A percentile compares a stretch with the other conserved stretches of the same genome.
phyloP scores from a whole-genome alignment of 1,139 yeast genomes.

The Geotrichum carabidarum region DNA sequence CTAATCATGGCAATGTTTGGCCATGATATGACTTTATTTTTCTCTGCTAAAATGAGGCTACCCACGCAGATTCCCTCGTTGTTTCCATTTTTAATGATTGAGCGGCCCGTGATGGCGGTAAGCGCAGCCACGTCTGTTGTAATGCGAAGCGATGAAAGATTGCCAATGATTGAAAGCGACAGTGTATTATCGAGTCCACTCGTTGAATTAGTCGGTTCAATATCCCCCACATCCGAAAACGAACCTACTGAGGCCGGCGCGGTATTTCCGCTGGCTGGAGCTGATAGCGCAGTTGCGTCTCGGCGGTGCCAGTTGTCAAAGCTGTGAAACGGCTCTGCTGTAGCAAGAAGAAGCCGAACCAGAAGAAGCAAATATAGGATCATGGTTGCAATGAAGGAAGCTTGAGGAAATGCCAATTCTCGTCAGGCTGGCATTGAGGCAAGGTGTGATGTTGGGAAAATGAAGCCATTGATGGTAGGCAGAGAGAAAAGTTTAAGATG shows the following conservation, averaged over 20 bases:
- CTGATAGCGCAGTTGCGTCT: not conserved
- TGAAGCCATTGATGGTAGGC: too few relatives aligned
- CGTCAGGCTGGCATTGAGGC: too few relatives aligned
- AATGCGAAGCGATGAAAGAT: slow-evolving; percentile 18
- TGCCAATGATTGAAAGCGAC: slow-evolving; percentile 4
- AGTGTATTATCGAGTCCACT: not conserved
- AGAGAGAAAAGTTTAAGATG: too few relatives aligned
- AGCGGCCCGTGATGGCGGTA: slow-evolving; percentile 26
- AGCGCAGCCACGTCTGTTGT: slow-evolving; percentile 27
- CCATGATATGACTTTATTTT: slow-evolving; percentile 21
- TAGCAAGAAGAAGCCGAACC: not conserved
- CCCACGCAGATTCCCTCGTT: slow-evolving; percentile 28
- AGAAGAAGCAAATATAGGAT: not conserved
- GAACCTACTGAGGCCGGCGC: slow-evolving; percentile 5
- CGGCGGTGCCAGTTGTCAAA: not conserved
- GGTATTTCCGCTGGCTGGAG: not conserved
- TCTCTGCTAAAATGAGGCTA: slow-evolving; percentile 21
- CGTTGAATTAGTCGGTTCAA: slow-evolving; percentile 7
- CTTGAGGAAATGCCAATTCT: too few relatives aligned
- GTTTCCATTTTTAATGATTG: slow-evolving; percentile 22
- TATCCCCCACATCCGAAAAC: not conserved
- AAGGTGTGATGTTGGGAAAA: too few relatives aligned
- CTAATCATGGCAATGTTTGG: slow-evolving; percentile 30
- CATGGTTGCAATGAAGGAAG: too few relatives aligned
- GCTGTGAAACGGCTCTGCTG: not conserved